Evolutionary conservation across 805 yeast species (phyloP), one percentile per base, ranked within the genome.

Genomic region (Grigorovia transvaalensis): DNA sequence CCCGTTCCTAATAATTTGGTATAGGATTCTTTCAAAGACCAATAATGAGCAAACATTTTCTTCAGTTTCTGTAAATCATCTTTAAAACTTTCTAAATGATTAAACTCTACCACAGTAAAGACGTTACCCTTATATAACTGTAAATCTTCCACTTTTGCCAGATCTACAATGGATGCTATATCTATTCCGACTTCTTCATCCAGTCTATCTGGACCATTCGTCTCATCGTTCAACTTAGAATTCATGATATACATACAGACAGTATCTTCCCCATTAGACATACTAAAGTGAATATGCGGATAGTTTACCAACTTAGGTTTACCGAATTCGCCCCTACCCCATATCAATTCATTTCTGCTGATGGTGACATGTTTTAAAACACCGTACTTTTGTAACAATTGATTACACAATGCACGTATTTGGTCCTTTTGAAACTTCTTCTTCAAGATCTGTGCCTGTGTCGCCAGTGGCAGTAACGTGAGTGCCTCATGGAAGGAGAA

Each of bases 21-120:
- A 59, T 79, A 84, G 19, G 88, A 80, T 62, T 87, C 96, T 61
- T 87, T 87, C 50, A 87, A 64, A 0, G 95, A 85, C 96, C 96
- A 87, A 40, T 76, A 72, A 43, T 79, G 79, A 18, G 84, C 77
- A 57, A 84, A 76, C 1, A 70, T 8, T 60, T 55, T 48, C 68
- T 66, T 12, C 33, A 23, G 17, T 3, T 35, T 19, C 23, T 7
- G 18, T 23, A 12, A 29, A 15, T 41, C 35, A 38, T 50, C 68
- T 60, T 5, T 53, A 23, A 0, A 51, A 50, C 0, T 49, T 52
- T 9, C 51, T 9, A 82, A 55, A 27, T 65, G 59, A 7, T 48
- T 45, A 5, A 61, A 56, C 56, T 79, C 84, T 0, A 52, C 41
- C 0, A 52, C 50, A 47, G 71, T 65, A 53, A 79, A 77, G 1